A percentile compares a stretch with the other conserved stretches of the same genome.
phyloP scores from a whole-genome alignment of 2,329 filamentous ascomycete species.

The Phaeosphaeria sp. region DNA sequence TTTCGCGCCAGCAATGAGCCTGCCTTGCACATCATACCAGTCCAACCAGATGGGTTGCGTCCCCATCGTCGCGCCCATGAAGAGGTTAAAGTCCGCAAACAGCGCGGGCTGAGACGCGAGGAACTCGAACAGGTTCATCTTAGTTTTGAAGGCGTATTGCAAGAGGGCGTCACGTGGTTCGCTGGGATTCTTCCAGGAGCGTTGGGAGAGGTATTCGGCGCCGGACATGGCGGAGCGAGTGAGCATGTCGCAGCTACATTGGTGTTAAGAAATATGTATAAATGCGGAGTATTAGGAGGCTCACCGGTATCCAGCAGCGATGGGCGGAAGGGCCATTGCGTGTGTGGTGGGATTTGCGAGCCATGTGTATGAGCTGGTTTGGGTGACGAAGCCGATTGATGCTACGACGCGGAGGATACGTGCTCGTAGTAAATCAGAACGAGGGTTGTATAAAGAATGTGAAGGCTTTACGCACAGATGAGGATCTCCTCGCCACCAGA shows the following conservation, averaged over 20 bases:
- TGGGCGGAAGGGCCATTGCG: not conserved
- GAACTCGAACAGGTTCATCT: not conserved
- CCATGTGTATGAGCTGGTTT: not conserved
- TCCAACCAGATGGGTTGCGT: not conserved
- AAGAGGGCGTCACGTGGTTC: not conserved
- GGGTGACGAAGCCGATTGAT: not conserved
- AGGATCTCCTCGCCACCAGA: not conserved
- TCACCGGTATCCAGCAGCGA: not conserved
- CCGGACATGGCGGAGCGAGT: not conserved
- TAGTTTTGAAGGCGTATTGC: not conserved
- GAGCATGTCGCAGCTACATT: not conserved
- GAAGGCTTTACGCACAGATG: not conserved
- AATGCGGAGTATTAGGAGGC: too few relatives aligned
- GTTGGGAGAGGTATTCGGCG: not conserved
- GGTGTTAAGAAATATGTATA: not conserved
- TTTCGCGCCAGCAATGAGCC: not conserved
- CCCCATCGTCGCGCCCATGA: not conserved
- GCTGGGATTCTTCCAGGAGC: not conserved
- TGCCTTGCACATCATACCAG: not conserved
- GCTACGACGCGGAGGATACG: not conserved
- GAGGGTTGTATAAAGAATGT: not conserved
- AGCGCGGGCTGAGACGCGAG: not conserved
- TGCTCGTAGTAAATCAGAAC: not conserved
- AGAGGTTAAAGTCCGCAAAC: not conserved
- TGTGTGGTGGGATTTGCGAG: not conserved